These are phyloP conservation scores for Phoenix dactylifera DNA, from an alignment of 176 grass and related monocot genomes.

Conservation along the genomic window DNA sequence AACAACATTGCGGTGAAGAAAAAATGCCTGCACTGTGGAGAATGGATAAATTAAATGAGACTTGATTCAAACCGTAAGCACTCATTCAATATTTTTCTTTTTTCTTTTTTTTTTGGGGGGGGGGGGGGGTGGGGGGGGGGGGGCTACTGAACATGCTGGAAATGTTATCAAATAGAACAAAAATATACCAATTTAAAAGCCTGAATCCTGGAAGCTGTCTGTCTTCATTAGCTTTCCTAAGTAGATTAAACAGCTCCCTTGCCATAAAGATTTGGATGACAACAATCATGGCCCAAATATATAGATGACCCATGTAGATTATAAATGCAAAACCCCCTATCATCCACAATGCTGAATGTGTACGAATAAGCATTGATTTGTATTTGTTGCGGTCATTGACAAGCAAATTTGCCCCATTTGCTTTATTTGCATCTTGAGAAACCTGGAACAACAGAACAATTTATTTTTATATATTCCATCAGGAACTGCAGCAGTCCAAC, in stretches of 20 bases:
- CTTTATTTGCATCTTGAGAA: slow-evolving; percentile 51
- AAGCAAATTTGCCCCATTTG: slow-evolving; percentile 61
- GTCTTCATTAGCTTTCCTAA: slow-evolving; percentile 82
- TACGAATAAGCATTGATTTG: slow-evolving; percentile 96
- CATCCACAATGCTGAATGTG: slow-evolving; percentile 97
- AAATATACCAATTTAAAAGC: slow-evolving; percentile 75
- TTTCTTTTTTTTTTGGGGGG: too few relatives aligned
- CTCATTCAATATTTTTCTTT: too few relatives aligned
- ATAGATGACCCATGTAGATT: slow-evolving; percentile 93
- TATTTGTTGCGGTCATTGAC: slow-evolving; percentile 91
- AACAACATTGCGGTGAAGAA: slow-evolving; percentile 98
- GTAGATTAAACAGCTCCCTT: slow-evolving; percentile 87
- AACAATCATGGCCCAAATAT: slow-evolving; percentile 97
- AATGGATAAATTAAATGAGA: neutral
- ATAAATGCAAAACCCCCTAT: slow-evolving; percentile 62
- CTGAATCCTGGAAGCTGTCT: slow-evolving; percentile 88
- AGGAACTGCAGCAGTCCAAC: neutral
- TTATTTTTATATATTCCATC: slow-evolving; percentile 4
- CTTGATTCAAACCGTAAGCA: too few relatives aligned
- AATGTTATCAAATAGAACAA: neutral
- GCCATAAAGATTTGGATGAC: slow-evolving; percentile 99
- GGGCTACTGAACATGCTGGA: too few relatives aligned
- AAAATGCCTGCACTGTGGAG: slow-evolving; percentile 58
- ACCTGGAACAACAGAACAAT: slow-evolving; percentile 29
- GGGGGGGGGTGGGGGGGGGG: too few relatives aligned